Base-by-base conservation (phyloP, 2,329 filamentous ascomycete genomes). In the Trichoderma semiorbis region DNA sequence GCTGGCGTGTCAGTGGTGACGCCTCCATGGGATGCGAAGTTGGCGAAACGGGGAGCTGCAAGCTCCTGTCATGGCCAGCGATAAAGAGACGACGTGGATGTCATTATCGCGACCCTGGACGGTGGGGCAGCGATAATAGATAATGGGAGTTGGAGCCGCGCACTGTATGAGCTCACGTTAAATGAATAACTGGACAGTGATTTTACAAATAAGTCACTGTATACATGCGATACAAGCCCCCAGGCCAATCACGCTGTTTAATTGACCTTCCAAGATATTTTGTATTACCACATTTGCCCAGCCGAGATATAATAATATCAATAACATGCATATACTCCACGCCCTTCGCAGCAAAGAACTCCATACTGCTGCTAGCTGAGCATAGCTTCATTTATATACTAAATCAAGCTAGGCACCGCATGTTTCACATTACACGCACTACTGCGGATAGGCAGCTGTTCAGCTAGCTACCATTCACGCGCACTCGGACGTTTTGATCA, bases 1-100 rank as follows among this genome's bases (percentile, higher is more conserved):
- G 90, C 86, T 98, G 94, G 83, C 97, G 94, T 71, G 95, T 97
- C 80, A 99, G 89, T 75, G 96, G 96, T 80, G 95, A 98, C 77
- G 91, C 88, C 85, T 97, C 93, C 93, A 97, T 97, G 75, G 62
- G 32, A 71, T 47, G 53, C 60, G 39, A 28, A 70, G 58, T 66
- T 72, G 71, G 34, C 34, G n/a, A 58, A 60, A 28, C 32, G 28
- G 24, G 47, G 65, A 70, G 67, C 66, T 53, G 14, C 28, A 60
- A 70, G 71, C 71, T 65, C 66, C 70, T 72, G 68, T 70, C 57
- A 62, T 53, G 18, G 21, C 26, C 7, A 24, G 66, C 66, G 66
- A 69, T 69, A 53, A 64, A 64, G 39, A 69, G 67, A 69, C 67
- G 67, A 69, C 67, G 67, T 62, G 57, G 57, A 62, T 69, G 67